Evolutionary conservation across 2,329 filamentous ascomycete species (phyloP).

Genomic region (Fusarium kyushuense): DNA sequence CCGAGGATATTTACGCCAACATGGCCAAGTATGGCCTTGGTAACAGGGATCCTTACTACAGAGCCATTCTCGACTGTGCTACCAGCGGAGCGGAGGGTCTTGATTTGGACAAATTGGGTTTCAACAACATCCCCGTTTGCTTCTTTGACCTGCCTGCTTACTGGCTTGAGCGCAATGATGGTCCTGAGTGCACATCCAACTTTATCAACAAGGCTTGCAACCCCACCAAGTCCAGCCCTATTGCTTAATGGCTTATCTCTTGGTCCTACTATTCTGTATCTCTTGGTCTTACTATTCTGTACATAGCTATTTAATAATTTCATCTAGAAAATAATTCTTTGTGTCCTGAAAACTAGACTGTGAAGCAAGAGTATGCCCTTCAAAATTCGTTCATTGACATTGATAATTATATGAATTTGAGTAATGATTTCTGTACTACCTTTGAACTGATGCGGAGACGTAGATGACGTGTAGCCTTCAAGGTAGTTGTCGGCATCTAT

Average conservation of each 20-base stretch:
- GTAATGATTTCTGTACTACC: too few species aligned
- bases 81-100: neutral
- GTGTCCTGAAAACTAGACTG: neutral
- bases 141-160: slow-evolving; percentile 29
- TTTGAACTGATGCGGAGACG: too few species aligned
- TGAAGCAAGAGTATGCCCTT: neutral
- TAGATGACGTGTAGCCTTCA: neutral
- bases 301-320: neutral
- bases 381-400: neutral
- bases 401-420: rapidly evolving
- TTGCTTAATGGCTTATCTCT: neutral
- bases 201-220: slow-evolving; percentile 1
- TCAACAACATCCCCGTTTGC: slow-evolving; percentile 19
- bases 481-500: neutral
- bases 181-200: slow-evolving; percentile 4
- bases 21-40: slow-evolving; percentile 32
- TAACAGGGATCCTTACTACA: slow-evolving; percentile 24
- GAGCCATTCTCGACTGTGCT: slow-evolving; percentile 27
- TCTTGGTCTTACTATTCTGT: neutral
- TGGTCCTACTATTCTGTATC: neutral
- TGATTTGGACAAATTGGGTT: neutral
- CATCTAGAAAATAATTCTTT: neutral
- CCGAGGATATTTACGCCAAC: slow-evolving; percentile 17
- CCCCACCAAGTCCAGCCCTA: slow-evolving; percentile 5
- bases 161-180: slow-evolving; percentile 21